Conservation (phyloP, 306 rosid species). For the Chamaecrista fasciculata region DNA sequence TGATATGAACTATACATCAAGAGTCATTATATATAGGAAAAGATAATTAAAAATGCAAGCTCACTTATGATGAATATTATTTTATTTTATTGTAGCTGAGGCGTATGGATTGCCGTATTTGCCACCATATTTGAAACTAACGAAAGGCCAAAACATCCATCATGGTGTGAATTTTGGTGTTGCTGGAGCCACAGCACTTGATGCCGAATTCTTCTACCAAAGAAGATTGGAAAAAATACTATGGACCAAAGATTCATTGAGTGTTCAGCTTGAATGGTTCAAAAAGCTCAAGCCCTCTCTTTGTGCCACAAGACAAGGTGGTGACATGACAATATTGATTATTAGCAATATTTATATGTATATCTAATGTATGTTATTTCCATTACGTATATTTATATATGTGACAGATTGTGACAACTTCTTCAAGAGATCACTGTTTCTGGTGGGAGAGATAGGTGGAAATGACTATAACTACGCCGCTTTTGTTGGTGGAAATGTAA, state of each 20-base stretch:
- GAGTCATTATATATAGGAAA: too few relatives aligned
- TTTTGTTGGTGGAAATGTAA: conserved; percentile 39
- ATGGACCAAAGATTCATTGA: conserved; percentile 55
- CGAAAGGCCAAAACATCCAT: conserved; percentile 27
- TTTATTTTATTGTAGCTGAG: conserved; percentile 52
- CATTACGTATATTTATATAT: not conserved
- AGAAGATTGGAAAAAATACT: conserved; percentile 29
- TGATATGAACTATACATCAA: too few relatives aligned
- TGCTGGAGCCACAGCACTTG: conserved; percentile 77
- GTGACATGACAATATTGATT: not conserved
- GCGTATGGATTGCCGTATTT: conserved; percentile 59
- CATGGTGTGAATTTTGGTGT: conserved; percentile 73
- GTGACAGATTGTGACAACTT: conserved; percentile 53
- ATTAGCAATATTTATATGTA: not conserved
- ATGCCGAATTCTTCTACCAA: conserved; percentile 43
- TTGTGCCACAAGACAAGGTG: conserved; percentile 57
- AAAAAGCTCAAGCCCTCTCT: conserved; percentile 57
- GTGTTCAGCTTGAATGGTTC: conserved; percentile 71
- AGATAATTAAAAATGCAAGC: not conserved
- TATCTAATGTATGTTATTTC: too few relatives aligned
- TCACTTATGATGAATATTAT: not conserved
- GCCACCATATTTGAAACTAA: conserved; percentile 49
- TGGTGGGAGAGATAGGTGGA: conserved; percentile 84
- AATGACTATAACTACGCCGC: conserved; percentile 66
- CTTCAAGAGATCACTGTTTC: conserved; percentile 55